Conservation (phyloP, 805 yeast genomes). For the Torulaspora indica region DNA sequence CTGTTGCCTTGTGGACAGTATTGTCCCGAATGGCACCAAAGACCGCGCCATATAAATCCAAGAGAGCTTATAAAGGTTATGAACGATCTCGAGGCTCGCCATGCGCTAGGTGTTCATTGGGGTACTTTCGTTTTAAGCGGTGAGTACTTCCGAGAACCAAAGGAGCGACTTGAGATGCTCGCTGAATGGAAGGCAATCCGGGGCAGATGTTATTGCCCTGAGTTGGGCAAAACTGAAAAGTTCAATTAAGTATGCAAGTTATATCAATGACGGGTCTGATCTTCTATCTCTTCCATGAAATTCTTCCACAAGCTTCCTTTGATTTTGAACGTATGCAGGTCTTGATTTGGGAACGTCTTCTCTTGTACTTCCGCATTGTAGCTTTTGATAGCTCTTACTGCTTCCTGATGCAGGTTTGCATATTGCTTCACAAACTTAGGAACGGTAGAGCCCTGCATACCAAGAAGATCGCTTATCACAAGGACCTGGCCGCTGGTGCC, state of each 20-base stretch:
- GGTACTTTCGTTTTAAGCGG: constrained; percentile 89
- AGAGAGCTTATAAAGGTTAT: constrained; percentile 67
- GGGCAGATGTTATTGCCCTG: constrained; percentile 53
- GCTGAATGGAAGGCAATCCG: constrained; percentile 40
- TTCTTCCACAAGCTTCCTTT: constrained; percentile 55
- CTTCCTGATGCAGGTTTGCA: constrained; percentile 45
- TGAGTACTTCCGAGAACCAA: constrained; percentile 85
- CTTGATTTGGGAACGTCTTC: constrained; percentile 55
- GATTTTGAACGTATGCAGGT: constrained; percentile 61
- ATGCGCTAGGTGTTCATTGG: constrained; percentile 89
- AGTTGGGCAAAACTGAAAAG: constrained; percentile 66
- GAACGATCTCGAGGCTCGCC: constrained; percentile 54
- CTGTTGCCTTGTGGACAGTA: constrained; percentile 93
- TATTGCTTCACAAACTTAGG: constrained; percentile 79
- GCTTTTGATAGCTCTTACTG: constrained; percentile 46
- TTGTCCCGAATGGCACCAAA: constrained; percentile 91
- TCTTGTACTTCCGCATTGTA: constrained; percentile 59
- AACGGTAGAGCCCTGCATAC: constrained; percentile 53
- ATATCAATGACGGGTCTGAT: neutral
- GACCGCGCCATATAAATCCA: constrained; percentile 83
- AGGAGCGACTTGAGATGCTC: constrained; percentile 47
- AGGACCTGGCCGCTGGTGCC: constrained; percentile 83
- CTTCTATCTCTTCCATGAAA: constrained; percentile 28
- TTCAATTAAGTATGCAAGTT: constrained; percentile 27
- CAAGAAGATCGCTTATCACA: constrained; percentile 79